phyloP scores from a whole-genome alignment of 495 filamentous ascomycete species.

The Amniculicola lignicola region DNA sequence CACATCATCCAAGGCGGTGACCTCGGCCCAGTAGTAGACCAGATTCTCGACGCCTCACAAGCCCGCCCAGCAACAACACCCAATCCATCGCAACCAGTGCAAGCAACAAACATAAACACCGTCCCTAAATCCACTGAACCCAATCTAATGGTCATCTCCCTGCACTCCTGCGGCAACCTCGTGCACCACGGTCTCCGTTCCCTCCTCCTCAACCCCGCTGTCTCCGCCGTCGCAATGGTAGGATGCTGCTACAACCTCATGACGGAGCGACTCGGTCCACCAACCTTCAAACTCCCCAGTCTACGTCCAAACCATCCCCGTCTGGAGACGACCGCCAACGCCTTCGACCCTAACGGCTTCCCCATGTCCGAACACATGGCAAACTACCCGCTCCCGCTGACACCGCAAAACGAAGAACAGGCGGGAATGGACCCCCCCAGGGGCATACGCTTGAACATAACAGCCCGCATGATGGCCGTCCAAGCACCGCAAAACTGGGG shows the following conservation, averaged over 20 bases:
- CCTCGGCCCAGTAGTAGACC: constrained; percentile 36
- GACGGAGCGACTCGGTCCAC: constrained; percentile 82
- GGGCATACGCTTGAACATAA: constrained; percentile 87
- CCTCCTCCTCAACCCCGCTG: constrained; percentile 73
- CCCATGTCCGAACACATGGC: constrained; percentile 80
- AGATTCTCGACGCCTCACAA: constrained; percentile 29
- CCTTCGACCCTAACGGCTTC: constrained; percentile 83
- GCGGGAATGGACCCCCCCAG: constrained; percentile 15
- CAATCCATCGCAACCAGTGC: background rate
- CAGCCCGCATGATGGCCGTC: constrained; percentile 92
- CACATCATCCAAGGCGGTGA: constrained; percentile 52
- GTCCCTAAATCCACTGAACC: constrained; percentile 32
- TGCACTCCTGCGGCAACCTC: constrained; percentile 95
- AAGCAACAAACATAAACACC: constrained; percentile 31
- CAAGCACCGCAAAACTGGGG: constrained; percentile 95
- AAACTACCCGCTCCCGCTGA: constrained; percentile 43
- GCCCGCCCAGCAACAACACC: constrained; percentile 15
- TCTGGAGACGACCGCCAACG: constrained; percentile 54
- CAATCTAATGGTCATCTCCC: constrained; percentile 78
- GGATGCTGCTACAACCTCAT: constrained; percentile 98
- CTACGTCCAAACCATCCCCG: constrained; percentile 61
- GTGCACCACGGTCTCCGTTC: constrained; percentile 92
- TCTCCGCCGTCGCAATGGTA: constrained; percentile 86
- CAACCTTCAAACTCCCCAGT: constrained; percentile 73
- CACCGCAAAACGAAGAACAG: constrained; percentile 34